These are phyloP conservation scores for Balamuthia mandrillaris DNA, from an alignment of 208 protist species.

Conservation along the genomic window DNA sequence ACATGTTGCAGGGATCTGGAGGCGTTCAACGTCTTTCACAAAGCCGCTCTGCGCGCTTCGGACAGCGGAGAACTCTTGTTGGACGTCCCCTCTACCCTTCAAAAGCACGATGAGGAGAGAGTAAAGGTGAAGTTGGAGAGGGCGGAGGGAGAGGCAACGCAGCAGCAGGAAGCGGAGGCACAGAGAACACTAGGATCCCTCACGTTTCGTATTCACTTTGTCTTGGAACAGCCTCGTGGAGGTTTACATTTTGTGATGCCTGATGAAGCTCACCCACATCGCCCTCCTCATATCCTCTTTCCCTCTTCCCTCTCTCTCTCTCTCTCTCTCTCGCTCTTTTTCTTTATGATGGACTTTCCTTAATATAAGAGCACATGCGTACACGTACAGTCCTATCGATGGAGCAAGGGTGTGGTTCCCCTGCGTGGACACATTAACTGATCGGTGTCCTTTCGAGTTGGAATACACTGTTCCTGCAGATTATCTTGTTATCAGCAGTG, in stretches of 20 bases:
- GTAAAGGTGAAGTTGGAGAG: neutral
- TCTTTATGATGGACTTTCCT: neutral
- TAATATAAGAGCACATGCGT: constrained; percentile 41
- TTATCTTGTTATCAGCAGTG: neutral
- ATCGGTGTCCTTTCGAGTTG: constrained; percentile 22
- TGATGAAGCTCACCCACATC: neutral
- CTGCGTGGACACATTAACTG: constrained; percentile 15
- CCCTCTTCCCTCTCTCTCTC: neutral
- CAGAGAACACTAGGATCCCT: neutral
- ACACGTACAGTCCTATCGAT: constrained; percentile 38
- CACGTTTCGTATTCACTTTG: neutral
- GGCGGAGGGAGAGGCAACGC: neutral
- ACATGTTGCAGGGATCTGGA: constrained; percentile 34
- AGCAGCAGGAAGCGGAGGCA: neutral
- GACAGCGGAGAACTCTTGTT: constrained; percentile 49
- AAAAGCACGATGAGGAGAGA: constrained; percentile 17
- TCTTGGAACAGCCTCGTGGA: neutral
- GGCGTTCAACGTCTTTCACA: constrained; percentile 37
- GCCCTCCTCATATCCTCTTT: neutral
- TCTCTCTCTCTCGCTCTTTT: neutral
- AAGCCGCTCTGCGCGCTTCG: constrained; percentile 32
- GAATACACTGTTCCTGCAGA: constrained; percentile 16
- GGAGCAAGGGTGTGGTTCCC: constrained; percentile 57
- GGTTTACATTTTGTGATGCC: no score
- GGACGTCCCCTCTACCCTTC: constrained; percentile 40